Conservation (phyloP, 805 yeast species). For the Wickerhamiella australiensis region DNA sequence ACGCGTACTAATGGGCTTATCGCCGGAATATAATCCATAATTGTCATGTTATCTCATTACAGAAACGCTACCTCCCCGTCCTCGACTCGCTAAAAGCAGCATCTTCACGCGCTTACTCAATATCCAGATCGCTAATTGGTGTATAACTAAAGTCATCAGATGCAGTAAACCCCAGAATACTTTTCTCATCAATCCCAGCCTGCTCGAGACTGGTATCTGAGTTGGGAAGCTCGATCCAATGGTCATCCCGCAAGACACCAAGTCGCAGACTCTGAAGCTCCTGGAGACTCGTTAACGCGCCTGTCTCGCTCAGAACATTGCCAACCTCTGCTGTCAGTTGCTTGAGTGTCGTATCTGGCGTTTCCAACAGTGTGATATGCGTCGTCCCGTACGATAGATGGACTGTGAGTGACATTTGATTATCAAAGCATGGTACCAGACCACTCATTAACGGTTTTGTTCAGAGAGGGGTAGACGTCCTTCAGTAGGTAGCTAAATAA, state of each 20-base stretch:
- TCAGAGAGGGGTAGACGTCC: too few species aligned
- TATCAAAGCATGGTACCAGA: not conserved
- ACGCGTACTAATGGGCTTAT: not conserved
- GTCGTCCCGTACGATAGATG: slow-evolving; percentile 6
- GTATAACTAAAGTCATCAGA: slow-evolving; percentile 17
- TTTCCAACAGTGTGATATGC: slow-evolving; percentile 4
- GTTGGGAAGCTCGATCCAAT: slow-evolving; percentile 17
- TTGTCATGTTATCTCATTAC: too few species aligned
- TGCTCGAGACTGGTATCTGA: slow-evolving; percentile 10
- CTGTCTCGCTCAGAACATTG: slow-evolving; percentile 21
- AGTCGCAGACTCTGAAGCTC: slow-evolving; percentile 17
- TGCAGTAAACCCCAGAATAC: slow-evolving; percentile 17
- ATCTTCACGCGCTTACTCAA: slow-evolving; percentile 2
- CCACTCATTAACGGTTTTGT: too few species aligned
- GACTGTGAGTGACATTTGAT: slow-evolving; percentile 6
- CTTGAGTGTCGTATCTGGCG: slow-evolving; percentile 10
- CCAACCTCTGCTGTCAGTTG: slow-evolving; percentile 21
- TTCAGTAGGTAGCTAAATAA: too few species aligned
- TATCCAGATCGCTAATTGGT: not conserved
- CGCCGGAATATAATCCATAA: too few species aligned
- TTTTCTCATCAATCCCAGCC: slow-evolving; percentile 12
- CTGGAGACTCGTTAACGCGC: slow-evolving; percentile 15
- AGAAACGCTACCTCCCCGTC: too few species aligned
- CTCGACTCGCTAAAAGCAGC: not conserved
- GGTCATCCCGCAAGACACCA: slow-evolving; percentile 15